phyloP scores from a whole-genome alignment of 805 yeast genomes.

The Candida glaebosa region DNA sequence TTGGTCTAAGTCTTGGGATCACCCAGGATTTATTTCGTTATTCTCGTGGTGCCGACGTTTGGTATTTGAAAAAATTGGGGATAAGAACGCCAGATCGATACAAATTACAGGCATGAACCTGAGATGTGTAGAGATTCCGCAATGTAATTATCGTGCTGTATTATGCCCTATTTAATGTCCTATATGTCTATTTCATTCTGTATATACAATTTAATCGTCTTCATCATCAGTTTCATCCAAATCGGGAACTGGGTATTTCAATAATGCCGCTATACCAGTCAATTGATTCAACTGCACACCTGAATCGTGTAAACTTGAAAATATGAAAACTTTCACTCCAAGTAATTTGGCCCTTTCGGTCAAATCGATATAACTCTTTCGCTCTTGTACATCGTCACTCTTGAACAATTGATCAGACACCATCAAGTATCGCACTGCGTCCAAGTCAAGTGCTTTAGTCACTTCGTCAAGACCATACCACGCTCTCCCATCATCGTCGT shows the following conservation, averaged over 20 bases:
- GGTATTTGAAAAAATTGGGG: slow-evolving; percentile 50
- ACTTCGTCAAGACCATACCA: slow-evolving; percentile 91
- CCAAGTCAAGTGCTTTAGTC: slow-evolving; percentile 65
- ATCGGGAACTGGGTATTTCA: slow-evolving; percentile 80
- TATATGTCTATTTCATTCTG: no score
- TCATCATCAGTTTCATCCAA: slow-evolving; percentile 61
- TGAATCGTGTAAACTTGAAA: slow-evolving; percentile 81
- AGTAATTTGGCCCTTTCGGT: slow-evolving; percentile 61
- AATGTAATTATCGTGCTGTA: no score
- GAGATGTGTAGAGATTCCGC: neutral
- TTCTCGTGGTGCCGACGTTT: slow-evolving; percentile 57
- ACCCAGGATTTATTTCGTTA: slow-evolving; percentile 62
- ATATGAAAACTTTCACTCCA: slow-evolving; percentile 77
- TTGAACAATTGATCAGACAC: slow-evolving; percentile 80
- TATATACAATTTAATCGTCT: slow-evolving; percentile 25
- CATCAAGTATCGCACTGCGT: slow-evolving; percentile 72
- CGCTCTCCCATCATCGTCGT: slow-evolving; percentile 78
- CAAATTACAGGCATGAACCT: neutral
- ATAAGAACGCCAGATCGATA: slow-evolving; percentile 13
- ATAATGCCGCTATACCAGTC: slow-evolving; percentile 86
- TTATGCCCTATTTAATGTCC: no score
- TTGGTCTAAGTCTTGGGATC: slow-evolving; percentile 63
- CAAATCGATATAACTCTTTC: slow-evolving; percentile 67
- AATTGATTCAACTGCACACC: slow-evolving; percentile 87
- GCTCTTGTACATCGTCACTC: slow-evolving; percentile 62